phyloP scores from a whole-genome alignment of 2,329 filamentous ascomycete genomes.

The Claviceps humidiphila region DNA sequence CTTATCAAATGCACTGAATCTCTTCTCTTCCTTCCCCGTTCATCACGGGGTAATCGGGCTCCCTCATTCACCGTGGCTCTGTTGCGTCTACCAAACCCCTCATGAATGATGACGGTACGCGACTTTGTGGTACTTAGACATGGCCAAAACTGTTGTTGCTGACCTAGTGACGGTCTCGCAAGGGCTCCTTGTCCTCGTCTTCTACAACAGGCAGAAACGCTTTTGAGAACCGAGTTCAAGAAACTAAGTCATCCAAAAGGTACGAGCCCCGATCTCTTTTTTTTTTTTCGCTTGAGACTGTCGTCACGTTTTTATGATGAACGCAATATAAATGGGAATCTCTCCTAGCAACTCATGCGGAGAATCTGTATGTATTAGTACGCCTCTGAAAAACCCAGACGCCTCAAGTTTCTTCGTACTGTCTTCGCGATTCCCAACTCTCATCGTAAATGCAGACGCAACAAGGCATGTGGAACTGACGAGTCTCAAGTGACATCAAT shows the following conservation, averaged over 20 bases:
- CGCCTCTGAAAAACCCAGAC: constrained; percentile 1
- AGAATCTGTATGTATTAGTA: constrained; percentile 51
- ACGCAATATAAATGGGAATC: constrained; percentile 98
- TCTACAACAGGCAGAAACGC: constrained; percentile 54
- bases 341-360: constrained; percentile 94
- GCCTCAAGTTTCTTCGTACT: background rate
- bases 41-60: background rate
- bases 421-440: too few species aligned
- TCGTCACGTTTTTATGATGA: constrained; percentile 50
- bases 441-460: background rate
- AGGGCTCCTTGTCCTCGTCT: constrained; percentile 2
- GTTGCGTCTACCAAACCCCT: background rate
- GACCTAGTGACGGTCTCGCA: background rate
- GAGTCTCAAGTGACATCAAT: constrained; percentile 68
- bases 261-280: constrained; percentile 34
- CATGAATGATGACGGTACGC: constrained; percentile 1
- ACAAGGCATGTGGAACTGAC: constrained; percentile 13
- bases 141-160: background rate
- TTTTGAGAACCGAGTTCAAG: constrained; percentile 72
- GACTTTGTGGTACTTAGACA: background rate
- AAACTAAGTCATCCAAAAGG: constrained; percentile 81
- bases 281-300: background rate
- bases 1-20: constrained; percentile 1
- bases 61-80: background rate
- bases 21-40: background rate